A percentile compares a stretch with the other conserved stretches of the same genome.
These are phyloP conservation scores for Candida vaughaniae DNA, from an alignment of 805 yeast species.

Conservation along the genomic window DNA sequence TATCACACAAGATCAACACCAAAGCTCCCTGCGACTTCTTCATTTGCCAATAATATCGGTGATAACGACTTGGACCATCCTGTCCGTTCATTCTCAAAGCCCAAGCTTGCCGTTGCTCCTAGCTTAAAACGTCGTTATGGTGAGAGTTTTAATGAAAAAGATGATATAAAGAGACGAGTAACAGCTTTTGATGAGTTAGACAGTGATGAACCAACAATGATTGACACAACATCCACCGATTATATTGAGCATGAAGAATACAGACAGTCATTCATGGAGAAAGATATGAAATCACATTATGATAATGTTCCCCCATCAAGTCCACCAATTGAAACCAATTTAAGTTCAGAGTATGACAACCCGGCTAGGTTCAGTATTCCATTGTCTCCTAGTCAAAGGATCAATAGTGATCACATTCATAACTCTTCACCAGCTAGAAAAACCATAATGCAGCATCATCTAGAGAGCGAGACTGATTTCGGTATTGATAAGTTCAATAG, in stretches of 20 bases:
- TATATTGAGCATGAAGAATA: constrained; percentile 12
- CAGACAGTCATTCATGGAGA: constrained; percentile 3
- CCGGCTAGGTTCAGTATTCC: constrained; percentile 10
- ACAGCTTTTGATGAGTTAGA: constrained; percentile 12
- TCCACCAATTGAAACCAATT: constrained; percentile 35
- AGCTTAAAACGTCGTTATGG: constrained; percentile 43
- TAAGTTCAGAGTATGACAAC: constrained; percentile 30
- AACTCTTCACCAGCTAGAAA: constrained; percentile 5
- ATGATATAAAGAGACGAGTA: constrained; percentile 36
- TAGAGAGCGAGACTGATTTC: constrained; percentile 39
- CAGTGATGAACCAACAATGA: constrained; percentile 20
- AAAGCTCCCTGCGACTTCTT: not conserved
- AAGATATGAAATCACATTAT: constrained; percentile 4
- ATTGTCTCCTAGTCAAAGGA: constrained; percentile 14
- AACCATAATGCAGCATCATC: constrained; percentile 4
- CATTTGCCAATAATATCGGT: constrained; percentile 19
- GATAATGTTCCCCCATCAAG: constrained; percentile 32
- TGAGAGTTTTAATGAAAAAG: constrained; percentile 42
- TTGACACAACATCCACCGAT: constrained; percentile 14
- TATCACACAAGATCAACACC: constrained; percentile 37
- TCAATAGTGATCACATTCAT: constrained; percentile 7
- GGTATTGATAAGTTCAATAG: constrained; percentile 52
- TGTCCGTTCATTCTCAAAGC: no score
- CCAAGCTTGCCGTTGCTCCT: constrained; percentile 23
- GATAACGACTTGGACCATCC: no score